Base-by-base conservation (phyloP, 139 green algal genomes). In the Mychonastes homosphaera region DNA sequence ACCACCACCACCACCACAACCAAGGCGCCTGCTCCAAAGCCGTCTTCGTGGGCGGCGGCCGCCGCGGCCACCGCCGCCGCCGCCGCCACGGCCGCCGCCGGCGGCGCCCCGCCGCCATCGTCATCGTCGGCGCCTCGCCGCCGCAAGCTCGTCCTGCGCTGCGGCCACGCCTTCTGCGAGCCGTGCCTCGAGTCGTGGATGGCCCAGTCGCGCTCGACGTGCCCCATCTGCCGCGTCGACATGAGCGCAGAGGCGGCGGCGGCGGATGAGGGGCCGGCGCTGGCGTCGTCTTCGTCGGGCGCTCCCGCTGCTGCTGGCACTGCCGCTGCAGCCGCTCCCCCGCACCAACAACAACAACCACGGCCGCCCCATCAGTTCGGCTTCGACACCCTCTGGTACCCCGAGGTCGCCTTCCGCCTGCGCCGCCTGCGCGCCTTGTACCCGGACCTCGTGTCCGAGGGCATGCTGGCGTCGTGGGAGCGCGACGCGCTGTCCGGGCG, bases 161-260 rank as follows among this genome's bases (percentile, higher is more conserved):
- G 77, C 53, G 71, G 77, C 4, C 77, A 84, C 53, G 66, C 63
- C n/a, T 79, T 84, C 41, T 82, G 74, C 53, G 73, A 77, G 53
- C 55, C 62, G 0, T 82, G 76, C 53, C 59, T 73, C 21, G 6
- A 65, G 54, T 67, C n/a, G 38, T 54, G 49, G 19, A 39, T 6
- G 38, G 13, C 9, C 15, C 16, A 70, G 36, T 52, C 35, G 16
- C 57, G 56, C 15, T 60, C 62, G 50, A 80, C 61, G 32, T 81
- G 74, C 62, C 74, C 74, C 21, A 63, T 81, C 34, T 81, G 74
- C 71, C 54, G 74, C 21, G 49, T 75, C 26, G 50, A 60, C 32
- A 24, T 76, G 0, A 33, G 64, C 10, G 33, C 34, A 3, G 34
- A 54, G 24, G 43, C 26, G 43, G 23, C 18, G 10, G 34, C 40